Base-by-base conservation (phyloP, 768 basidiomycete genomes). In the Serendipita sp. region DNA sequence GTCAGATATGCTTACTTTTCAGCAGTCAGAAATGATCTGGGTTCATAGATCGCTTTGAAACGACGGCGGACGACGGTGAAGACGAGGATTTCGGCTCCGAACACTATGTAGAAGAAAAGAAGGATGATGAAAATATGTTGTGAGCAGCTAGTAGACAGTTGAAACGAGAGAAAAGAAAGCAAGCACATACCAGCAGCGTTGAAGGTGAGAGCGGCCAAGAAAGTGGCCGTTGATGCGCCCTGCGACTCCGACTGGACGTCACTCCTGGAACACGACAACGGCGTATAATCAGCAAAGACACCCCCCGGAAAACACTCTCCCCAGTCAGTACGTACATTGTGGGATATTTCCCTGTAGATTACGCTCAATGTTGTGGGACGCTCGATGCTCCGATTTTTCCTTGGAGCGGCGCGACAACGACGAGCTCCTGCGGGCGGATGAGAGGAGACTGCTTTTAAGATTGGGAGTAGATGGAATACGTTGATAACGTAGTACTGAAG, bases 11-110 rank as follows among this genome's bases (percentile, higher is more conserved):
- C 81, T 71, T 68, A 79, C 75, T 70, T 68, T 62, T 75, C 74
- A 3, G 75, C 65, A 9, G 79, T 79, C 43, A 78, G 74, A 72
- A 86, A 88, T 4, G 90, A 87, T 62, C 92, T 77, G 0, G 93
- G 94, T 68, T 92, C 88, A 71, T 92, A 98, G 51, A 97, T 86
- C 14, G 84, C 78, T 65, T 85, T 88, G 79, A 98, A 96, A 69
- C 82, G 84, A 11, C 86, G 83, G 43, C 93, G 78, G 30, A 96
- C 72, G 65, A 95, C 63, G n/a, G 92, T 86, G 75, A 96, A 97
- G 16, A 80, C 78, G 3, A 69, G 76, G 60, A 97, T 71, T 73
- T 94, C 87, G 3, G 74, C 78, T 7, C 74, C 84, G 65, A 89
- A 88, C 24, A 90, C 82, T 58, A 31, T 51, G 48, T 51, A 16